phyloP scores from a whole-genome alignment of 1,284 basidiomycete species.

The Neotropicomus parvogracilis region DNA sequence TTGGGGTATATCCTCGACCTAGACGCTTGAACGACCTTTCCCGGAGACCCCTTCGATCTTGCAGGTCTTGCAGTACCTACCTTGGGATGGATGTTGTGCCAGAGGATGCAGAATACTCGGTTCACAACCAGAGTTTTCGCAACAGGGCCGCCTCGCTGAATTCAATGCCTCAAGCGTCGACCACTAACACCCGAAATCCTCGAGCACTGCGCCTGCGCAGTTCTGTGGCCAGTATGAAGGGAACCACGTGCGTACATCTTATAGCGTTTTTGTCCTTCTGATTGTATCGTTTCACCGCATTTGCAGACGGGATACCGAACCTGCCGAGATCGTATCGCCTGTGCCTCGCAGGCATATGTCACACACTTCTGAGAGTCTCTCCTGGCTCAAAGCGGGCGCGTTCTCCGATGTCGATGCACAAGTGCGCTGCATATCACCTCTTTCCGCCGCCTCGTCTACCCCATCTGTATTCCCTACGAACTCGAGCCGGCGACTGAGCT shows the following conservation, averaged over 20 bases:
- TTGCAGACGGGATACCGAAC: slow-evolving; percentile 19
- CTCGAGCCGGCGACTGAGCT: slow-evolving; percentile 28
- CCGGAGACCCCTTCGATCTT: not conserved
- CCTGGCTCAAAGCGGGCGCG: slow-evolving; percentile 42
- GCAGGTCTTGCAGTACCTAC: not conserved
- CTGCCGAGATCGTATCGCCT: slow-evolving; percentile 51
- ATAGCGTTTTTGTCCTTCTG: not conserved
- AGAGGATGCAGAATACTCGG: slow-evolving; percentile 15
- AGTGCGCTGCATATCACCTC: slow-evolving; percentile 37
- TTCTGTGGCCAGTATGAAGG: slow-evolving; percentile 16
- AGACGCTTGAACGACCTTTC: not conserved
- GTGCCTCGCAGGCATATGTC: slow-evolving; percentile 54
- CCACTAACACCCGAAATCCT: slow-evolving; percentile 3
- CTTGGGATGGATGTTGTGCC: slow-evolving; percentile 16
- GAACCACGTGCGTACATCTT: slow-evolving; percentile 14
- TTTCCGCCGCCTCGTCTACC: slow-evolving; percentile 44
- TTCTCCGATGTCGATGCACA: slow-evolving; percentile 30
- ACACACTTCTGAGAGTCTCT: slow-evolving; percentile 47
- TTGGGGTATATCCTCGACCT: slow-evolving; percentile 1
- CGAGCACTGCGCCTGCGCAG: slow-evolving; percentile 17
- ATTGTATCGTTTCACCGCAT: not conserved
- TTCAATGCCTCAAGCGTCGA: slow-evolving; percentile 8
- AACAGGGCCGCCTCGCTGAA: slow-evolving; percentile 18
- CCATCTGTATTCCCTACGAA: slow-evolving; percentile 25
- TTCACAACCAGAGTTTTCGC: slow-evolving; percentile 2